Evolutionary conservation across 2,329 filamentous ascomycete genomes (phyloP), one percentile per base, ranked within the genome.

Genomic region (Arthrobotrys musiformis): DNA sequence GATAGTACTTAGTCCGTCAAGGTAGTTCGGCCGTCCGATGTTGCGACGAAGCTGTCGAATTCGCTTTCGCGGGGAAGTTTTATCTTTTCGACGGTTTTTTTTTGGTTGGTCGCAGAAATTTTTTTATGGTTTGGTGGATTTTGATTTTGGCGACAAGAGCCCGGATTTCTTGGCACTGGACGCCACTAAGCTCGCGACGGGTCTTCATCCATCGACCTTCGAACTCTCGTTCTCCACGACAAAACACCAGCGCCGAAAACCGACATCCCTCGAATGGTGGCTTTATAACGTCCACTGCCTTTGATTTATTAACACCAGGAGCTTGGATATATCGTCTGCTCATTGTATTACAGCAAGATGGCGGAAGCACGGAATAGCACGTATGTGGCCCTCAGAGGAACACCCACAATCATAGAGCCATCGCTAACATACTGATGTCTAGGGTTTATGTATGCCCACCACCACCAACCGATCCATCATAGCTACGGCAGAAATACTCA

Each of bases 401-500:
- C 5, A 42, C 13, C 24, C 5, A 33, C 6, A 17, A 24, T 6
- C 17, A 8, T 9, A 26, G 2, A 50, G 11, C 37, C 37, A 66
- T 42, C 64, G 66, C 73, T 77, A 77, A 77, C 60, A 66, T 22
- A 26, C 24, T 24, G 40, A 7, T 26, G 19, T 48, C n/a, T 50
- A 79, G 78, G 28, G 78, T 79, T 42, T 79, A 79, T 44, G 78
- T 79, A 73, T 35, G 66, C 70, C 24, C 67, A 61, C 54, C 58
- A 40, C 46, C 28, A 15, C 33, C 24, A 66, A 30, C 24, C 26
- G 4, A 62, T 13, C 22, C 40, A 63, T 28, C 9, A 22, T 50
- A 6, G 4, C 26, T n/a, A 48, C 54, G 54, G 26, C n/a, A 35
- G 19, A 11, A 2, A 63, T 48, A 50, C 7, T 74, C 56, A 74